Conservation (phyloP, 2,329 filamentous ascomycete genomes). For the Aureobasidium uvarum region DNA sequence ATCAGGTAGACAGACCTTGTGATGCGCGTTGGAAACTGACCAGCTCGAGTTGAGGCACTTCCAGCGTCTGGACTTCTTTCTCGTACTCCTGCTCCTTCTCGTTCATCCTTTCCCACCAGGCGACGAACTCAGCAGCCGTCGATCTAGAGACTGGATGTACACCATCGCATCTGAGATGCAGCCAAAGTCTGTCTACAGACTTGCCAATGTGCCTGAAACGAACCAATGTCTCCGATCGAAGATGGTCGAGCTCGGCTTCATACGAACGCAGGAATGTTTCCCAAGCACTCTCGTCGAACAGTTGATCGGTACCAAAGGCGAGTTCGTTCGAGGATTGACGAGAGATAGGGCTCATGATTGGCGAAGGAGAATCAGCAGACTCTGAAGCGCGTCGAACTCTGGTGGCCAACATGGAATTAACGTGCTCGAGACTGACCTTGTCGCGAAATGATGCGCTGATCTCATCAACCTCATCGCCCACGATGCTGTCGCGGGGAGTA, state of each 20-base stretch:
- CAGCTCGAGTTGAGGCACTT: constrained; percentile 27
- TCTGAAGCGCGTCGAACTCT: constrained; percentile 8
- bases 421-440: constrained; percentile 29
- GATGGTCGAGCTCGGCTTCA: constrained; percentile 37
- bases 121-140: constrained; percentile 39
- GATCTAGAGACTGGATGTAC: constrained; percentile 25
- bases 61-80: constrained; percentile 28
- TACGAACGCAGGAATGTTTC: constrained; percentile 35
- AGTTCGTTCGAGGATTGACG: constrained; percentile 9
- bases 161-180: constrained; percentile 28
- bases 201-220: constrained; percentile 44
- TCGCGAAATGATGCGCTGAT: constrained; percentile 27
- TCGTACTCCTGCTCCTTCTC: constrained; percentile 38
- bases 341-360: constrained; percentile 2
- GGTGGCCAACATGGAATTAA: constrained; percentile 30
- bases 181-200: constrained; percentile 33
- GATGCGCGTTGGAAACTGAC: constrained; percentile 27
- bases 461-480: constrained; percentile 28
- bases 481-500: constrained; percentile 34
- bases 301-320: neutral
- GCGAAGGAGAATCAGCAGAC: constrained; percentile 2
- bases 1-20: constrained; percentile 27
- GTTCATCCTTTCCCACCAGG: constrained; percentile 44
- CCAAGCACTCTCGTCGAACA: constrained; percentile 37
- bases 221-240: constrained; percentile 43